These are phyloP conservation scores for Marasmius oreades DNA, from an alignment of 1,284 basidiomycete species.

Conservation along the genomic window DNA sequence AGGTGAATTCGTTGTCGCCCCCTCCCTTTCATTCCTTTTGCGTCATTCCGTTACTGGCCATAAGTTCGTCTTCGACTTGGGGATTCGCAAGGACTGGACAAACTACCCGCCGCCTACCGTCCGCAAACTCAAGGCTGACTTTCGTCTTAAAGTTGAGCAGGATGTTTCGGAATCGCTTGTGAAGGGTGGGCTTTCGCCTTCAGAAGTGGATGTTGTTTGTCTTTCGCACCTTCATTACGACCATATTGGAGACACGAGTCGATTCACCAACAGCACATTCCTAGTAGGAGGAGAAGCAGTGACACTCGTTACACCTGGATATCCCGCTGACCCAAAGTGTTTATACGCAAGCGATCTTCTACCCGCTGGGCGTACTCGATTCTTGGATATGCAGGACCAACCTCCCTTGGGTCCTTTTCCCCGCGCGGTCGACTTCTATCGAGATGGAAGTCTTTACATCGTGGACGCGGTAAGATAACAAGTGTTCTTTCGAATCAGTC, in stretches of 20 bases:
- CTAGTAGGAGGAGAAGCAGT: slow-evolving; percentile 39
- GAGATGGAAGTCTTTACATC: slow-evolving; percentile 54
- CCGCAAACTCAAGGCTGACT: slow-evolving; percentile 22
- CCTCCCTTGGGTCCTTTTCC: slow-evolving; percentile 48
- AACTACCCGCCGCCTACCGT: slow-evolving; percentile 33
- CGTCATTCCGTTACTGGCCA: slow-evolving; percentile 36
- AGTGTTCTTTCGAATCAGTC: neutral
- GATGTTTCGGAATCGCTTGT: slow-evolving; percentile 44
- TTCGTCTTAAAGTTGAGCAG: slow-evolving; percentile 32
- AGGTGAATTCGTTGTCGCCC: slow-evolving; percentile 26
- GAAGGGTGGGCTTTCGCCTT: slow-evolving; percentile 41
- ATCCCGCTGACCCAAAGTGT: slow-evolving; percentile 36
- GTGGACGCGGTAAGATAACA: slow-evolving; percentile 35
- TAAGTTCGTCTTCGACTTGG: slow-evolving; percentile 52
- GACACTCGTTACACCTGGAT: slow-evolving; percentile 32
- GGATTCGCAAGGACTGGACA: slow-evolving; percentile 43
- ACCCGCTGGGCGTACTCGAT: slow-evolving; percentile 38
- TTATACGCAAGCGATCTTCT: slow-evolving; percentile 32
- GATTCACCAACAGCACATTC: slow-evolving; percentile 45
- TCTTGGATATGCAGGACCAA: slow-evolving; percentile 28
- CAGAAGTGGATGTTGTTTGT: slow-evolving; percentile 40
- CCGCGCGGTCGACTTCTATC: slow-evolving; percentile 47
- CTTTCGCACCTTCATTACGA: slow-evolving; percentile 49
- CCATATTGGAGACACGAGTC: slow-evolving; percentile 39
- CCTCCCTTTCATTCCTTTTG: slow-evolving; percentile 47